Evolutionary conservation across 768 basidiomycete genomes (phyloP).

Genomic region (Floccularia luteovirens): DNA sequence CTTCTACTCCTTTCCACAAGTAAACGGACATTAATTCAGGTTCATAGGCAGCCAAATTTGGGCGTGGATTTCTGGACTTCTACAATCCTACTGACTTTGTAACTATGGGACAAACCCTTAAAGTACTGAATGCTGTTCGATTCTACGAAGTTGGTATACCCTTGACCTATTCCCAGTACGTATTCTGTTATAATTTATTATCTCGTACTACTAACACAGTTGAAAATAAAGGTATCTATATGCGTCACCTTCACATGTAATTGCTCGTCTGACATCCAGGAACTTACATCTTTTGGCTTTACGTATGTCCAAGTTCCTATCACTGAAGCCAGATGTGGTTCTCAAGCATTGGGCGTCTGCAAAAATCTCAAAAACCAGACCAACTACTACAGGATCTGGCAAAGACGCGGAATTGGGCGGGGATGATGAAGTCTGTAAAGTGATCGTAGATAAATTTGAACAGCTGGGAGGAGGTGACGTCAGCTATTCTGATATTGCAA

Average conservation of each 20-base stretch:
- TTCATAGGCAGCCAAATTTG: conserved; percentile 91
- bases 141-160: conserved; percentile 92
- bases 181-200: conserved; percentile 5
- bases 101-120: conserved; percentile 85
- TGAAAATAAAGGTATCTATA: conserved; percentile 67
- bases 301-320: conserved; percentile 79
- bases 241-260: conserved; percentile 72
- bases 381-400: conserved; percentile 43
- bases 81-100: conserved; percentile 92
- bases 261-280: conserved; percentile 76
- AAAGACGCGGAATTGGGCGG: conserved; percentile 49
- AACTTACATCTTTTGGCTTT: conserved; percentile 90
- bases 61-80: conserved; percentile 86
- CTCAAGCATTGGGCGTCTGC: conserved; percentile 95
- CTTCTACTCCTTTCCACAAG: background rate
- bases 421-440: conserved; percentile 72
- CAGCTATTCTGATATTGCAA: conserved; percentile 92
- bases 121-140: conserved; percentile 90
- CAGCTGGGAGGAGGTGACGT: conserved; percentile 72
- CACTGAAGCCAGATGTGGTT: conserved; percentile 78
- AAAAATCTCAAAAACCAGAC: conserved; percentile 73
- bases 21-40: background rate
- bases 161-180: conserved; percentile 85
- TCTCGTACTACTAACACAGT: conserved; percentile 2
- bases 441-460: conserved; percentile 89